Base-by-base conservation (phyloP, 805 yeast genomes). In the Kuraishia ogatae region DNA sequence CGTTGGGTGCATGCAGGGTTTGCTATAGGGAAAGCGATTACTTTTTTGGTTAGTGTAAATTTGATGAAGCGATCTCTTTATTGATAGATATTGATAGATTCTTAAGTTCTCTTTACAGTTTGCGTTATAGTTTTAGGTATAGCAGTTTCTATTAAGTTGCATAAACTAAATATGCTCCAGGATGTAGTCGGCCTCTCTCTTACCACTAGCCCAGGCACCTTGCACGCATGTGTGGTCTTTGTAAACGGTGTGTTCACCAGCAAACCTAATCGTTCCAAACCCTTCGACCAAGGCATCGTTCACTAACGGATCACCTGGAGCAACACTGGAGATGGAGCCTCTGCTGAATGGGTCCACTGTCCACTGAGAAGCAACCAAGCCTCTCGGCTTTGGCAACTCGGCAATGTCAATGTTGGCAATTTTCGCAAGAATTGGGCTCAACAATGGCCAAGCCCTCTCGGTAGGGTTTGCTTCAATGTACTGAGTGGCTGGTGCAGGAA, bases 161-260 rank as follows among this genome's bases (percentile, higher is more conserved):
- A 35, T 15, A 35, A 8, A 35, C 43, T 35, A 35, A 15, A 35
- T 35, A 11, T 35, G 43, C n/a, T 35, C n/a, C 43, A 35, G 17
- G 29, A 71, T 53, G 35, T 64, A 61, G 2, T 53, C 59, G 11
- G 81, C 82, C 56, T 79, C 84, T 57, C 83, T 69, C 35, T 60
- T 57, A 11, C 83, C 85, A 54, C 80, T 72, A 51, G 61, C 58
- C 70, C 80, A 81, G 0, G 85, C 85, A 2, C 84, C 85, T 62
- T 81, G 84, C 2, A 75, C 82, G 64, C 84, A 80, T 1, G 84
- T 85, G 39, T 76, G 75, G 6, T 84, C 85, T 50, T 76, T 79
- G 53, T 68, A 67, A 24, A 70, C 70, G 8, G 82, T 70, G 57
- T 79, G 84, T 61, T 81, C 85, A 5, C 85, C 85, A 0, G 83